Base-by-base conservation (phyloP, 192 early-diverging fungal species). In the Thamnidium elegans region DNA sequence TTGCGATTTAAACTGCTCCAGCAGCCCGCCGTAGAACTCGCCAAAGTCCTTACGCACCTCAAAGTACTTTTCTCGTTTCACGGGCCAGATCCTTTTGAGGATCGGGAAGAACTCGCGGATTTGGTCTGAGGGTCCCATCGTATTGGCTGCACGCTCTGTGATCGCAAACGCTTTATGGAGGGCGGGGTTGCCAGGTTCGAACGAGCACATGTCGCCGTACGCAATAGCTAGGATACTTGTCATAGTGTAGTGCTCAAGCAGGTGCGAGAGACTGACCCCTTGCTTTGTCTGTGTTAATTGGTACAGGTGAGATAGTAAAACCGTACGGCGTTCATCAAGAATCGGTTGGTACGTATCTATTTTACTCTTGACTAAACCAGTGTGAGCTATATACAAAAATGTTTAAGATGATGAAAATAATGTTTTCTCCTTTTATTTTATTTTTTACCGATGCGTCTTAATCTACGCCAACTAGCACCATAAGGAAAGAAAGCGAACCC, bases 401-500 rank as follows among this genome's bases (percentile, higher is more conserved):
- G 9, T 45, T 30, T 39, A 26, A 44, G 17, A 19, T 46, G 44
- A 5, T n/a, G 20, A 50, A 17, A 56, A 19, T 31, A 21, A 13
- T n/a, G n/a, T n/a, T n/a, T n/a, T n/a, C n/a, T 43, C 20, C 30
- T 51, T 34, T n/a, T n/a, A n/a, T n/a, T 51, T 6, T 52, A 4
- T 26, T 50, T 39, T 46, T 56, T 48, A 75, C 73, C 67, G 15
- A 75, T 67, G 20, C 62, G 52, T 17, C 74, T 50, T n/a, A 75
- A 32, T 19, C 55, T 13, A 30, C 74, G 39, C 74, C 74, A 75
- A 8, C 54, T 23, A 11, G 56, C 45, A 3, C 68, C 68, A 63
- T 75, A 75, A 21, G 64, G 64, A 66, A 58, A 71, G 20, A 75
- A 75, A 0, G 74, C 68, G 55, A 75, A 71, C 1, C 60, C 68